Conservation (phyloP, 192 early-diverging fungal species). For the Piromyces sp. region DNA sequence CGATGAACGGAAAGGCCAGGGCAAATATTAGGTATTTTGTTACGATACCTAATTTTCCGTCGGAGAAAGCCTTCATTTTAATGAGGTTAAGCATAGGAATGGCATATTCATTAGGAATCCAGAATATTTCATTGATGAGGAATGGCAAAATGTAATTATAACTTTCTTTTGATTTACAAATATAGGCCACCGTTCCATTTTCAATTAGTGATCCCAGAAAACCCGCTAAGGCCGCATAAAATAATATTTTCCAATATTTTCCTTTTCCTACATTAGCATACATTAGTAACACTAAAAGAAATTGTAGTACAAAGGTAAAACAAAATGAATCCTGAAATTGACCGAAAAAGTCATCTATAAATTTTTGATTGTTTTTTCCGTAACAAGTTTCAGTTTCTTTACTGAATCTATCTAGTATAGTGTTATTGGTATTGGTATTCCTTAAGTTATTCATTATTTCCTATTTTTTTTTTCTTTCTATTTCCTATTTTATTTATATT, state of each 20-base stretch:
- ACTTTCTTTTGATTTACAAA: not conserved
- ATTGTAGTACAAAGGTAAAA: not conserved
- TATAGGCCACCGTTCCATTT: not conserved
- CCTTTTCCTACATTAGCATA: not conserved
- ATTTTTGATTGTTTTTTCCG: too few relatives aligned
- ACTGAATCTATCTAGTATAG: too few relatives aligned
- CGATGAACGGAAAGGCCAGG: not conserved
- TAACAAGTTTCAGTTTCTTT: too few relatives aligned
- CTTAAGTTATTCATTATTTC: too few relatives aligned
- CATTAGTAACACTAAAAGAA: not conserved
- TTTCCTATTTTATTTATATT: too few relatives aligned
- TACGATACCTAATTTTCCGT: not conserved
- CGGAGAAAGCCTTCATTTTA: not conserved
- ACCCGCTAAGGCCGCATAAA: not conserved
- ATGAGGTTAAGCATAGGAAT: not conserved
- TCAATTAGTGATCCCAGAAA: not conserved
- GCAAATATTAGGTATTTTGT: not conserved
- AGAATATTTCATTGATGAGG: not conserved
- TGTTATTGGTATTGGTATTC: too few relatives aligned
- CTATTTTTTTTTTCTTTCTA: too few relatives aligned
- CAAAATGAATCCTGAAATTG: not conserved
- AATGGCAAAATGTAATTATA: not conserved
- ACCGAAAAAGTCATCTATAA: not conserved
- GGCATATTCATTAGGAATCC: not conserved
- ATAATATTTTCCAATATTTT: not conserved